Percentiles rank a stretch among this genome's conserved stretches.
These are phyloP conservation scores for Diophrys sp. DNA, from an alignment of 73 alveolate species.

Conservation along the genomic window DNA sequence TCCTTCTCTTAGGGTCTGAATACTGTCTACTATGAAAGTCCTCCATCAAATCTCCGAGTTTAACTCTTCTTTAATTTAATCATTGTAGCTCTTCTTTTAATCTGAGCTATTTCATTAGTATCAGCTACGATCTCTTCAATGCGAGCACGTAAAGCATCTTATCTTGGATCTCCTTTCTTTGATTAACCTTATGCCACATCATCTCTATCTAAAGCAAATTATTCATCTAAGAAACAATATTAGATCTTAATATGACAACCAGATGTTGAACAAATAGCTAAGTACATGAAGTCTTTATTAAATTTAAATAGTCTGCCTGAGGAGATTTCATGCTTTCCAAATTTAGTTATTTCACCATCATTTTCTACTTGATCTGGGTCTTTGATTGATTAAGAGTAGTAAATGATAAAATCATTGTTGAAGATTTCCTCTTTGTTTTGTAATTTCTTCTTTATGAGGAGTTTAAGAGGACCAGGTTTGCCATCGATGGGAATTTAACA, in stretches of 20 bases:
- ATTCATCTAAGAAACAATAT: background rate
- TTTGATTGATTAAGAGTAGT: background rate
- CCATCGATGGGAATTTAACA: background rate
- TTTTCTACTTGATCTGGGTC: background rate
- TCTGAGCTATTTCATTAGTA: background rate
- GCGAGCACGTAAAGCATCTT: too few species aligned
- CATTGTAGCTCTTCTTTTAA: background rate
- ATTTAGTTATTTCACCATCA: background rate
- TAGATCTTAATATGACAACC: background rate
- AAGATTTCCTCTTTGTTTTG: background rate
- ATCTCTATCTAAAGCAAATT: background rate
- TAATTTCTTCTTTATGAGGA: background rate
- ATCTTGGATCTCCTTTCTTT: too few species aligned
- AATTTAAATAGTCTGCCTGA: background rate
- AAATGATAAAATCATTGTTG: background rate
- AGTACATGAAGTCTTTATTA: background rate
- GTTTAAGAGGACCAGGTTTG: background rate
- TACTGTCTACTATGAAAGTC: background rate
- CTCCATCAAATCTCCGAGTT: background rate
- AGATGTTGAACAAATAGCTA: background rate
- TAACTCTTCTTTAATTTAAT: background rate
- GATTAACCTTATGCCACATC: background rate
- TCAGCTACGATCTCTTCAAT: background rate
- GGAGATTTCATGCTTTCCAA: background rate
- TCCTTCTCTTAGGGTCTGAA: background rate